Evolutionary conservation across 148 eudicot genomes (phyloP), one percentile per base, ranked within the genome.

Genomic region (Vaccinium vitisidaea): DNA sequence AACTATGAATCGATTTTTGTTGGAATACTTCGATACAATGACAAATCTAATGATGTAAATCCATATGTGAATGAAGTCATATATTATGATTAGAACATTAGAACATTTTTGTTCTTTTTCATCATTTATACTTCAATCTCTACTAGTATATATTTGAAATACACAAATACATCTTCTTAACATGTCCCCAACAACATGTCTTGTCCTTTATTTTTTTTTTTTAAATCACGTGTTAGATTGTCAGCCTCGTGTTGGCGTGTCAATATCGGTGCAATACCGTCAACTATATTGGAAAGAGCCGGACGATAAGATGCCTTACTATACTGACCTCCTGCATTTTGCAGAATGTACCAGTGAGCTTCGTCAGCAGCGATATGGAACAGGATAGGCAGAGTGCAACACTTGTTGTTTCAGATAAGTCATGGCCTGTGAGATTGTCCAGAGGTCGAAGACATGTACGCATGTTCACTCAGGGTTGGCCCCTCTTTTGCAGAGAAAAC

Each of bases 261-360:
- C 67, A 19, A 6, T 8, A 2, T 61, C 9, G 11, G 67, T 61
- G 67, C 11, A 56, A 56, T 61, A 61, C 67, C 12, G 19, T 46
- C 54, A 2, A 14, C 27, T 14, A 27, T 77, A 8, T n/a, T n/a
- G 21, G 58, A 21, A 6, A 50, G 54, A 77, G 54, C 23, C 25
- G 15, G 16, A 43, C 4, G 13, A n/a, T 23, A 49, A n/a, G 80
- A 32, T 36, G n/a, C 46, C 50, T 48, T 23, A 77, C 36, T 49
- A 25, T 48, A 9, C 2, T n/a, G 50, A 50, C 80, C 50, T 77
- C 10, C 27, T 67, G 25, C 56, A 15, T 25, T 79, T 79, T 79
- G 81, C 81, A 79, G 81, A 54, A 54, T 54, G 55, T 79, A 79
- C 65, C 81, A 25, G 21, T 0, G 2, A 54, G 63, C 12, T 79